Evolutionary conservation across 192 early-diverging fungal species (phyloP).

Genomic region (Allomyces arbusculus): DNA sequence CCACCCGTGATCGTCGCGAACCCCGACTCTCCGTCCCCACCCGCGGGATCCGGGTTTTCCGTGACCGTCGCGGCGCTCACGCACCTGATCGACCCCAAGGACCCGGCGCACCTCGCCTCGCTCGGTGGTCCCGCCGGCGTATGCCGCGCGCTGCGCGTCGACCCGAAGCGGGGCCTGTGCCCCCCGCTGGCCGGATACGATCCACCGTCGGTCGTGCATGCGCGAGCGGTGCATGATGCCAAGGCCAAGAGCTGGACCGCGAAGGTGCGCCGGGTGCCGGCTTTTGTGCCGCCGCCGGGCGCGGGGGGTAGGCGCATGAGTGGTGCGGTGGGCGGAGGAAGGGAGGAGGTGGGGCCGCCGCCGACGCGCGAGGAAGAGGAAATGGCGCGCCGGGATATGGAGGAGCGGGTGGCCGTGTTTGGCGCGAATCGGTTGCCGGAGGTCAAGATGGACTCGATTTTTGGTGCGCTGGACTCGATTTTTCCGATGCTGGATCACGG

Average conservation of each 20-base stretch:
- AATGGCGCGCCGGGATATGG: constrained; percentile 4
- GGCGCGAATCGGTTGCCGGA: constrained; percentile 52
- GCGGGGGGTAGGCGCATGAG: not conserved
- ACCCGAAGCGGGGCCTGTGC: constrained; percentile 20
- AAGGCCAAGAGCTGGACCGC: not conserved
- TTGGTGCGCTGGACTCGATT: constrained; percentile 4
- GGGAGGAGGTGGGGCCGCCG: not conserved
- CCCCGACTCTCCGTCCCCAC: no score
- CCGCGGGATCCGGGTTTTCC: constrained; percentile 11
- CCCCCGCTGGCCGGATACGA: not conserved
- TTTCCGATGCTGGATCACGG: not conserved
- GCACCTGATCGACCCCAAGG: constrained; percentile 34
- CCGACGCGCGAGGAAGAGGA: not conserved
- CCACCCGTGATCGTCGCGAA: no score
- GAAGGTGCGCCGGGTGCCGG: not conserved
- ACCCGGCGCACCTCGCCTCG: constrained; percentile 13
- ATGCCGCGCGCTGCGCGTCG: constrained; percentile 20
- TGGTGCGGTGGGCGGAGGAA: no score
- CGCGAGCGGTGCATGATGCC: not conserved
- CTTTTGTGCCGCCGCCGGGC: not conserved
- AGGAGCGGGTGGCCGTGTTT: constrained; percentile 32
- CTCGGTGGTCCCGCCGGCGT: constrained; percentile 33
- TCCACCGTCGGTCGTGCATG: not conserved
- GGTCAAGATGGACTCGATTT: constrained; percentile 43
- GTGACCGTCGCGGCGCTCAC: constrained; percentile 28